Percentiles rank a stretch among this genome's conserved stretches.
These are phyloP conservation scores for Groenewaldozyma tartarivorans DNA, from an alignment of 805 yeast species.

Conservation along the genomic window DNA sequence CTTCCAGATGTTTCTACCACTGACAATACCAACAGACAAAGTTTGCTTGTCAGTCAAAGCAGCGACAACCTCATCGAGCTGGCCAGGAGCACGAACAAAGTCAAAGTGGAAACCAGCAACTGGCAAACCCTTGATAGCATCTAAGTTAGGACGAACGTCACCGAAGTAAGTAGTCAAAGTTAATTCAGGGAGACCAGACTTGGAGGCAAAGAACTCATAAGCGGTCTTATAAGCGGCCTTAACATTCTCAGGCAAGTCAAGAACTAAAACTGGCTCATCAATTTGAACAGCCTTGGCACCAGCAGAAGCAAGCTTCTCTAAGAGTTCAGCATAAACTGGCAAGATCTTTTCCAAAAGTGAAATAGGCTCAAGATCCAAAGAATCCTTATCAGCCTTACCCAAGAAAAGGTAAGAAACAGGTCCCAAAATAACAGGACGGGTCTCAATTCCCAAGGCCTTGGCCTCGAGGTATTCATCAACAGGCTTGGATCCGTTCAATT, in stretches of 20 bases:
- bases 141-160: constrained; percentile 94
- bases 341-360: constrained; percentile 77
- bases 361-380: constrained; percentile 89
- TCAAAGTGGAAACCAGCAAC: constrained; percentile 95
- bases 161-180: constrained; percentile 92
- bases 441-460: constrained; percentile 87
- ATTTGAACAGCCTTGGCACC: constrained; percentile 95
- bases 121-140: constrained; percentile 80
- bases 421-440: constrained; percentile 96
- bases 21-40: constrained; percentile 93
- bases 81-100: constrained; percentile 93
- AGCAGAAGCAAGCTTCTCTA: constrained; percentile 79
- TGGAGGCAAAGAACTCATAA: constrained; percentile 62
- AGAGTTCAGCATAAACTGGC: constrained; percentile 87
- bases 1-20: constrained; percentile 99
- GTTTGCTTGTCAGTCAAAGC: constrained; percentile 61
- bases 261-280: constrained; percentile 94
- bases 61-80: constrained; percentile 71
- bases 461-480: constrained; percentile 97
- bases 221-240: constrained; percentile 85
- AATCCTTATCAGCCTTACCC: constrained; percentile 98
- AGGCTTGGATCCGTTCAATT: constrained; percentile 93
- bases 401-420: constrained; percentile 90
- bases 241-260: constrained; percentile 79
- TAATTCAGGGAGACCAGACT: constrained; percentile 67